Evolutionary conservation across 2,329 filamentous ascomycete genomes (phyloP), one percentile per base, ranked within the genome.

Genomic region (Cordyceps pruinosa): DNA sequence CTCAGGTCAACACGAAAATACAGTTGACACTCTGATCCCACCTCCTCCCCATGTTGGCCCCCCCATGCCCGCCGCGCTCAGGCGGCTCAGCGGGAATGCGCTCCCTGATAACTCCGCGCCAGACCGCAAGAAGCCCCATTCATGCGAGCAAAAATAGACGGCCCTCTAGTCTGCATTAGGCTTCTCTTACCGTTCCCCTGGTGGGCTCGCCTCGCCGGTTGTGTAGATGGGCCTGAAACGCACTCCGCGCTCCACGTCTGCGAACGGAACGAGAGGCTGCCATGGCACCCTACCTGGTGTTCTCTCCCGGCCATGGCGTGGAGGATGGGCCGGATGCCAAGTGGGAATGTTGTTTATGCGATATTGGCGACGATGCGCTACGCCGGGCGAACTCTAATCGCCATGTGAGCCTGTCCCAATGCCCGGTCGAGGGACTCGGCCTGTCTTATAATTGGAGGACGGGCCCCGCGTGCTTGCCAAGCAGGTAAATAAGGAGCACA

Each of bases 151-250:
- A 37, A 54, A 39, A 47, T 47, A 54, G 23, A 55, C 17, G 41
- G 23, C 42, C 42, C 42, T 47, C 17, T 21, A 19, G 32, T 46
- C 19, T 26, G 42, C 9, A n/a, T 28, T 35, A 21, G 21, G 28
- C 21, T 23, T 28, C 25, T 6, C 4, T n/a, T 17, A 26, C 37
- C 8, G 17, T 26, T 21, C 28, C 23, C n/a, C 21, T 26, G 39
- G 47, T 41, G 37, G 49, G 37, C 37, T 42, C 15, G 37, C 37
- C 37, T 52, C 19, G 26, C 37, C 42, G 19, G 23, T 9, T 41
- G n/a, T 39, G 23, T 17, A 46, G 23, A 55, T 55, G 41, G 13
- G 42, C 52, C 52, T 55, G 52, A 55, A 55, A 53, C 50, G 28
- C 3, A 26, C 50, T 45, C 50, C 50, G 39, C 52, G 52, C 32